These are phyloP conservation scores for Dictyostelium firmibasis DNA, from an alignment of 78 protist species.

Conservation along the genomic window DNA sequence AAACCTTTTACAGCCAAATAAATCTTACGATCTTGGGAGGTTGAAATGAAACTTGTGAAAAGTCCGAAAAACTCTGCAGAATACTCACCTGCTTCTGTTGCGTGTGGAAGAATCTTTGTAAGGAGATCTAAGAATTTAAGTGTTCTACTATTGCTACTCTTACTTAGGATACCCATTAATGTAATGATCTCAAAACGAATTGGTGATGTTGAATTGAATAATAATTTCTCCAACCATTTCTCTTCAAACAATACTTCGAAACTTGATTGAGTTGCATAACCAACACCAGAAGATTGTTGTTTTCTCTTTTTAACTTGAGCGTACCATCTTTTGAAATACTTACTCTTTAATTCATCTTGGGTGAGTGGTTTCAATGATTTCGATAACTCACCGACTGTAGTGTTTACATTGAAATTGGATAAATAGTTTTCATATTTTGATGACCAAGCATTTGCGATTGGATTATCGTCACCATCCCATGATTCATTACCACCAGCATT, in stretches of 20 bases:
- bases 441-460: conserved; percentile 16
- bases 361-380: neutral
- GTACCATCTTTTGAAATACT: conserved; percentile 29
- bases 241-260: conserved; percentile 47
- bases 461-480: neutral
- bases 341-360: neutral
- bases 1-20: conserved; percentile 63
- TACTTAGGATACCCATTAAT: conserved; percentile 53
- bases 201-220: conserved; percentile 67
- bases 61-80: conserved; percentile 60
- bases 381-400: neutral
- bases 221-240: conserved; percentile 43
- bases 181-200: conserved; percentile 22
- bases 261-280: neutral
- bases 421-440: conserved; percentile 15
- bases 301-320: neutral
- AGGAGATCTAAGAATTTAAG: conserved; percentile 72
- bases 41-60: neutral
- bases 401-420: neutral
- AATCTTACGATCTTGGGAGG: conserved; percentile 32
- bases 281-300: neutral
- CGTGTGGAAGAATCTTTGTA: conserved; percentile 47
- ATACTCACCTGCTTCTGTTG: conserved; percentile 40
- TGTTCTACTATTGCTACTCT: conserved; percentile 6
- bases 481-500: conserved; percentile 39